Evolutionary conservation across 441 rosid genomes (phyloP), one percentile per base, ranked within the genome.

Genomic region (Daphne laureola): DNA sequence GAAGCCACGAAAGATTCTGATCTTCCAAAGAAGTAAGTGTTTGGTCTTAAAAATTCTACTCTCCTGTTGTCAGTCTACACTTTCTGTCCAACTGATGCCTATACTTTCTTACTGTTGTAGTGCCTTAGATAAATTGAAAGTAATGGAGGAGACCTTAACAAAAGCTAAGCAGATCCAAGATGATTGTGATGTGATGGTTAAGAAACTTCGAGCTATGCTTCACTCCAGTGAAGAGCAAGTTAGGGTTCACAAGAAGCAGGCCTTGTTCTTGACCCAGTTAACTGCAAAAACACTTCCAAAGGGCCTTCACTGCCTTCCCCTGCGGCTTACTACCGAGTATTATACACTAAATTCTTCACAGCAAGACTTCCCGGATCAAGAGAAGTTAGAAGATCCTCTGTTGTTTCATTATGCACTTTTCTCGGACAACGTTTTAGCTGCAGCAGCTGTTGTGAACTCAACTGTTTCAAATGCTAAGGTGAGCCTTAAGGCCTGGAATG

Each of bases 241-340:
- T 13, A 85, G 86, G 26, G 95, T 79, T 67, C 97, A 92, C 68
- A 87, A 80, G 80, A 86, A 81, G 74, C 96, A 92, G 78, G 67
- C 88, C 53, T 66, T 83, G 79, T 89, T 84, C 77, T 81, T 92
- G 81, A 86, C 91, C 11, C 97, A 89, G 45, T 68, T 92, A 77
- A 84, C 98, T 38, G 96, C 98, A 46, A 89, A 89, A 76, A 87
- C 97, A 7, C 71, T 89, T 57, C 92, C 98, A 16, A 92, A 89
- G 76, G 97, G 98, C 55, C 86, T 89, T 64, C 98, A 92, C 67
- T 89, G 98, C 73, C 95, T 92, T 62, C 96, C 98, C 8, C 65
- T 92, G 56, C 97, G 94, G 71, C 86, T 92, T 64, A 83, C 97
- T 48, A 70, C 80, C 14, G 96, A 87, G 66, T 92, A 84, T 57